phyloP scores from a whole-genome alignment of 2,329 filamentous ascomycete genomes.

The Cephalotrichum gorgonifer region DNA sequence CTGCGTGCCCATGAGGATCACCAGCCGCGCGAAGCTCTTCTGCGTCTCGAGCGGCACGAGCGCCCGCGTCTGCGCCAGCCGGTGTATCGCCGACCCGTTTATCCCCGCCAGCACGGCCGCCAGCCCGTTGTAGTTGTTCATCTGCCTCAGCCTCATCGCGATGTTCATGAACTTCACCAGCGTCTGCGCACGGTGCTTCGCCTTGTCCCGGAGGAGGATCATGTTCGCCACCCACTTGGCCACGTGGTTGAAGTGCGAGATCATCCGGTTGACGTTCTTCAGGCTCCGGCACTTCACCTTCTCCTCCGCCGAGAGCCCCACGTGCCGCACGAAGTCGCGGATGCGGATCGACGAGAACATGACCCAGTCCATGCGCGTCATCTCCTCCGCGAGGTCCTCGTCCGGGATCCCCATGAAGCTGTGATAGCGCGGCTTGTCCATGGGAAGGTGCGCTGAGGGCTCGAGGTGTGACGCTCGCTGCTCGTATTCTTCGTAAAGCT shows the following conservation, averaged over 20 bases:
- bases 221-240: conserved; percentile 76
- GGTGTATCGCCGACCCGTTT: conserved; percentile 77
- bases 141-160: conserved; percentile 70
- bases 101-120: conserved; percentile 92
- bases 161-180: conserved; percentile 94
- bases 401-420: conserved; percentile 80
- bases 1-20: conserved; percentile 85
- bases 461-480: conserved; percentile 63
- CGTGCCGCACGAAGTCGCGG: conserved; percentile 85
- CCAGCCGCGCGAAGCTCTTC: conserved; percentile 79
- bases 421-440: conserved; percentile 82
- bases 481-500: conserved; percentile 70
- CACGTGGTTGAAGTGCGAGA: conserved; percentile 81
- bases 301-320: conserved; percentile 61
- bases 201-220: conserved; percentile 83
- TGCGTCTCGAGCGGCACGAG: conserved; percentile 61
- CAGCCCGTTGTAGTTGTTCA: conserved; percentile 96
- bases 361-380: conserved; percentile 95
- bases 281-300: conserved; percentile 69
- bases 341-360: conserved; percentile 95
- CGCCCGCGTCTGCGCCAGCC: conserved; percentile 68
- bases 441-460: conserved; percentile 55
- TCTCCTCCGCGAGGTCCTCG: conserved; percentile 77
- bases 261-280: conserved; percentile 87
- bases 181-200: conserved; percentile 85